Evolutionary conservation across 1,284 basidiomycete species (phyloP).

Genomic region (Meripilus lineatus): DNA sequence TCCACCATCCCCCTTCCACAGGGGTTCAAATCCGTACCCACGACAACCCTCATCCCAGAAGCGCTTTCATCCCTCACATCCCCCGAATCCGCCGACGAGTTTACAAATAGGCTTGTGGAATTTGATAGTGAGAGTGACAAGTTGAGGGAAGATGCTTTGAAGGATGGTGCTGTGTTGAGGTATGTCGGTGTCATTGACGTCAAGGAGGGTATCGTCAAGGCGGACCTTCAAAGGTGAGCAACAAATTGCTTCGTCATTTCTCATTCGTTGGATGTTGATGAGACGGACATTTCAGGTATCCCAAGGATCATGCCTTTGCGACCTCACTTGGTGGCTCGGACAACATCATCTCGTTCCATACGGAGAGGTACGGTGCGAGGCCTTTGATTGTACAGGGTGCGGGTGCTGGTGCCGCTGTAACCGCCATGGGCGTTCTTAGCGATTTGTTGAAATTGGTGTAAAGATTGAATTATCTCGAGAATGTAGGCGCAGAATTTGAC

Average conservation of each 20-base stretch:
- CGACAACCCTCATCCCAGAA: constrained; percentile 81
- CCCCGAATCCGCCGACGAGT: constrained; percentile 60
- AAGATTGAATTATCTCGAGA: too few relatives aligned
- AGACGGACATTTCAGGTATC: constrained; percentile 56
- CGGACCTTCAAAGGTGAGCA: constrained; percentile 79
- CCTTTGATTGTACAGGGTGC: constrained; percentile 94
- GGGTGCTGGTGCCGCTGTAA: constrained; percentile 95
- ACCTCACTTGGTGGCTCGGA: constrained; percentile 94
- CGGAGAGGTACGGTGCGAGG: constrained; percentile 79
- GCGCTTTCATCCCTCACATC: constrained; percentile 63
- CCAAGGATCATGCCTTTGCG: constrained; percentile 87
- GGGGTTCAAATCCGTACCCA: constrained; percentile 79
- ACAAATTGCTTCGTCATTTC: neutral
- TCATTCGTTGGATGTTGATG: neutral
- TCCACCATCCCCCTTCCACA: constrained; percentile 55
- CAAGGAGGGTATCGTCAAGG: constrained; percentile 69
- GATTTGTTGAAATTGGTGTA: constrained; percentile 66
- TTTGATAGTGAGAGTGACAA: constrained; percentile 81
- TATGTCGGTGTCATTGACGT: constrained; percentile 96
- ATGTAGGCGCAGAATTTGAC: neutral
- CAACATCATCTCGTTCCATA: constrained; percentile 98
- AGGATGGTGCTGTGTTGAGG: constrained; percentile 79
- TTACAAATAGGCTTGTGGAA: constrained; percentile 75
- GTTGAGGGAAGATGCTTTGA: constrained; percentile 73
- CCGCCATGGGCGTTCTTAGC: constrained; percentile 94